phyloP scores from a whole-genome alignment of 495 filamentous ascomycete genomes.

The Penicillium cinerascens region DNA sequence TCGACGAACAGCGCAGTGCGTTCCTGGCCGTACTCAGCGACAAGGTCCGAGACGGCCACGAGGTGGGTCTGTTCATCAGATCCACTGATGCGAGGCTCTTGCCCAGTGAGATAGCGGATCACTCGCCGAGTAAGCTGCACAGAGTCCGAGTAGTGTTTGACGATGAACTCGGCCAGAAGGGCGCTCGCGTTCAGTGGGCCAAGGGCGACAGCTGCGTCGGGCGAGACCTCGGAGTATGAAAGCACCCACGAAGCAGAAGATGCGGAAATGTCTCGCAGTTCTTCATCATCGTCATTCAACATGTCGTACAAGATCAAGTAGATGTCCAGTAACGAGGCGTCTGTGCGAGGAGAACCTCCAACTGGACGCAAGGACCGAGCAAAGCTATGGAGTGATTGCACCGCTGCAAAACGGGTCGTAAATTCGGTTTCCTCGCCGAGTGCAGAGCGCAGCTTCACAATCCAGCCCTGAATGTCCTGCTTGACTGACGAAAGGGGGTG shows the following conservation, averaged over 20 bases:
- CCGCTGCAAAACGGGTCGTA: conserved; percentile 60
- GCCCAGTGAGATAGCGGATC: conserved; percentile 29
- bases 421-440: conserved; percentile 53
- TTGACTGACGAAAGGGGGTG: conserved; percentile 11
- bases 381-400: conserved; percentile 37
- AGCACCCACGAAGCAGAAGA: conserved; percentile 42
- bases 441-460: conserved; percentile 34
- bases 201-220: conserved; percentile 27
- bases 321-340: conserved; percentile 36
- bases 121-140: conserved; percentile 26
- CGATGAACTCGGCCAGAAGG: conserved; percentile 44
- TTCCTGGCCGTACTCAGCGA: conserved; percentile 52
- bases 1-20: conserved; percentile 75
- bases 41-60: conserved; percentile 39
- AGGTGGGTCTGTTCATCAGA: conserved; percentile 10
- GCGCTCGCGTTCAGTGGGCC: conserved; percentile 47
- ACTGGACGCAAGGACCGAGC: conserved; percentile 24
- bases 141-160: conserved; percentile 35
- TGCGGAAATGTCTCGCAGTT: conserved; percentile 68
- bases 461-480: conserved; percentile 27
- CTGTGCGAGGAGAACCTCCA: conserved; percentile 22
- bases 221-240: conserved; percentile 34
- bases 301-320: conserved; percentile 57
- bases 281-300: conserved; percentile 88
- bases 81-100: conserved; percentile 23